Evolutionary conservation across 306 rosid species (phyloP).

Genomic region (Parietaria judaica): DNA sequence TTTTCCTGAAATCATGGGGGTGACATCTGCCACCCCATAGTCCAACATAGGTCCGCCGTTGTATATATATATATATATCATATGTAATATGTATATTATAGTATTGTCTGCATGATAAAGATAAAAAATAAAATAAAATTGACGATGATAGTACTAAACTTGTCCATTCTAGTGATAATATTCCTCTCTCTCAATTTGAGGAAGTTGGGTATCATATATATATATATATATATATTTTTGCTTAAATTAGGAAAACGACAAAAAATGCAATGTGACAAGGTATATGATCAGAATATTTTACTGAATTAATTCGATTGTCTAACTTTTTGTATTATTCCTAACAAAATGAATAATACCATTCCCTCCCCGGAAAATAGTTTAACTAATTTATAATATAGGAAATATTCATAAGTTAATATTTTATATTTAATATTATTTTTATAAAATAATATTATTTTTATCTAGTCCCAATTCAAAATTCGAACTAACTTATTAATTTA

Average conservation of each 20-base stretch:
- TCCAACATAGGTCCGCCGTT: no score
- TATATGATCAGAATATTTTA: not conserved
- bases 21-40: no score
- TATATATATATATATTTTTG: not conserved
- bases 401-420: no score
- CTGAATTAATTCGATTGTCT: not conserved
- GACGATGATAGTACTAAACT: constrained; percentile 1
- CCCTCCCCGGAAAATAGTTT: not conserved
- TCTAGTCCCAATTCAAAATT: no score
- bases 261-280: not conserved
- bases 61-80: not conserved
- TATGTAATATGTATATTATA: not conserved
- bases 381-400: no score
- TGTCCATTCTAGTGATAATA: not conserved
- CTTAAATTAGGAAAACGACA: no score
- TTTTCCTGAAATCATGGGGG: no score
- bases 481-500: no score
- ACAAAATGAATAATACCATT: not conserved
- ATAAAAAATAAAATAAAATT: no score
- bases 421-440: no score
- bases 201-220: not conserved
- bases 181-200: not conserved
- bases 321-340: not conserved
- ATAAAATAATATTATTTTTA: no score
- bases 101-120: not conserved